Conservation (phyloP, 1,284 basidiomycete genomes). For the Peniophora sp. region DNA sequence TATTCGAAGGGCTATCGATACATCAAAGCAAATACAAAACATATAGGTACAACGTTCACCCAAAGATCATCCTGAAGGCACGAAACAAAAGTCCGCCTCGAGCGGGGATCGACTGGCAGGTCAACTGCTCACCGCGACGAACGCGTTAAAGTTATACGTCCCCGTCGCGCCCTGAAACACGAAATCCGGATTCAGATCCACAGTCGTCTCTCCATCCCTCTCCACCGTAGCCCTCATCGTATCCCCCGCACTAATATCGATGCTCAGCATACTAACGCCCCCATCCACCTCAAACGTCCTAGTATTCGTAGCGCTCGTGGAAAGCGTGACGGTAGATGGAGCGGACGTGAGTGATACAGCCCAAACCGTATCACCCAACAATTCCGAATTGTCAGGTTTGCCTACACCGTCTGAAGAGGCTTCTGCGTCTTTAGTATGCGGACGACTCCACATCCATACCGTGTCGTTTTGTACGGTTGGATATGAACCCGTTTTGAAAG, state of each 20-base stretch:
- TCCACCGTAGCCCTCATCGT: conserved; percentile 52
- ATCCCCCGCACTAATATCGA: conserved; percentile 50
- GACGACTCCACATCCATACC: conserved; percentile 68
- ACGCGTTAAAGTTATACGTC: conserved; percentile 61
- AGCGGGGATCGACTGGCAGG: too few species aligned
- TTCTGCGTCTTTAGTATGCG: conserved; percentile 54
- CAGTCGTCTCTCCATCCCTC: conserved; percentile 44
- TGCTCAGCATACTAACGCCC: conserved; percentile 61
- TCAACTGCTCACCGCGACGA: conserved; percentile 35
- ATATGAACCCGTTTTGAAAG: conserved; percentile 69
- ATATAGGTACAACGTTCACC: too few species aligned
- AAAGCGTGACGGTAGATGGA: conserved; percentile 43
- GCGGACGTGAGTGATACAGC: conserved; percentile 59
- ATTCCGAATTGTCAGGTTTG: conserved; percentile 46
- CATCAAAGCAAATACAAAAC: too few species aligned
- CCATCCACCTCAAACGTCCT: conserved; percentile 43
- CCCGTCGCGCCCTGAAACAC: conserved; percentile 43
- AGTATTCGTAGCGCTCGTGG: conserved; percentile 33
- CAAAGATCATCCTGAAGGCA: too few species aligned
- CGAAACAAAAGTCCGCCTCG: too few species aligned
- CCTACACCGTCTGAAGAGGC: conserved; percentile 41
- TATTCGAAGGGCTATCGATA: too few species aligned
- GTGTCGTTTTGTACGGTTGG: conserved; percentile 59
- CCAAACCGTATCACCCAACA: conserved; percentile 56
- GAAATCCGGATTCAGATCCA: conserved; percentile 44